Base-by-base conservation (phyloP, 495 filamentous ascomycete genomes). In the Aspergillus nidulans region DNA sequence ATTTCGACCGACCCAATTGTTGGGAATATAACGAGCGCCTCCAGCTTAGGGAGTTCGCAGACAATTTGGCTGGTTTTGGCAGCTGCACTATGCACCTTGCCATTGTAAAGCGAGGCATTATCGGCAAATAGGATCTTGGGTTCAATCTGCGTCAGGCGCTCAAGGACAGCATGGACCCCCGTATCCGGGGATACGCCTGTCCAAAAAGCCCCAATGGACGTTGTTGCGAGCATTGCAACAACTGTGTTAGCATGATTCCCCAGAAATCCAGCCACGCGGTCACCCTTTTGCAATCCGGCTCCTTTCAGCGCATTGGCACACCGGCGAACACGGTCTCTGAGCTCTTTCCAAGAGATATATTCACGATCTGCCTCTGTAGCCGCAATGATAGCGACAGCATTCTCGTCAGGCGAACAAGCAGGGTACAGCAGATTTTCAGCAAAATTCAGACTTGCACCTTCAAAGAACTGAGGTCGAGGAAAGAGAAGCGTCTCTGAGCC, bases 371-470 rank as follows among this genome's bases (percentile, higher is more conserved):
- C 79, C 69, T 95, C 90, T 10, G 88, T 92, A 6, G 78, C 89
- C 34, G 83, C 85, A 60, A 94, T 85, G 21, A 92, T 73, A 20
- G 89, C 90, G 18, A 77, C 62, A 3, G 69, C 67, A 51, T 83
- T 72, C 45, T 84, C 81, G 55, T 81, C 71, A 21, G 83, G 81
- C 18, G 78, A 66, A 40, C 76, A 77, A 13, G 75, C 70, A 5
- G 92, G 91, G 65, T 83, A 95, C 6, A 97, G 80, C 26, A 97
- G 78, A 69, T 97, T 97, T 73, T 96, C 89, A 20, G 91, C 90
- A 67, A 96, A 96, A 64, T 97, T 97, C 52, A 96, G 73, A 43
- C 72, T 83, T 18, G 88, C 83, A 6, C 85, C 87, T 38, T 81
- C 67, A 65, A 95, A 98, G 76, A 95, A 97, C 23, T 78, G 71